Evolutionary conservation across 495 filamentous ascomycete genomes (phyloP).

Genomic region (Aspergillus panamensis): DNA sequence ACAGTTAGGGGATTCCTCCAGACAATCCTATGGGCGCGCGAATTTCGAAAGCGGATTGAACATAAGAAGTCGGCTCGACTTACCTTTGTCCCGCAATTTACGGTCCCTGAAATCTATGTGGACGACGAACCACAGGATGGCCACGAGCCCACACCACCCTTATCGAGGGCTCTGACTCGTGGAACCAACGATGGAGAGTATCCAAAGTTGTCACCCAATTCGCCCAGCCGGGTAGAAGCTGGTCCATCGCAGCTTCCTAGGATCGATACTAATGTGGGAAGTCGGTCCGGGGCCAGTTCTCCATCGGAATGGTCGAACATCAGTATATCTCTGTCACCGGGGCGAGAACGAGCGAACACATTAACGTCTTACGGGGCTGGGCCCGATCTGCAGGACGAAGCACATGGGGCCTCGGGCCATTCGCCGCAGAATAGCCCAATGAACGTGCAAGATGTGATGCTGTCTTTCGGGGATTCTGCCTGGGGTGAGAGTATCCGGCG

Average conservation of each 20-base stretch:
- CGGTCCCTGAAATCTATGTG: conserved; percentile 86
- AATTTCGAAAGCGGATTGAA: conserved; percentile 70
- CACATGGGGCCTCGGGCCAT: conserved; percentile 21
- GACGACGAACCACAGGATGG: conserved; percentile 59
- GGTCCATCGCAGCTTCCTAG: conserved; percentile 36
- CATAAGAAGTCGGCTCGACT: conserved; percentile 67
- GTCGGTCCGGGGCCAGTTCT: conserved; percentile 35
- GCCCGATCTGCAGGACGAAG: conserved; percentile 20
- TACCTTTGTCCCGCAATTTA: conserved; percentile 72
- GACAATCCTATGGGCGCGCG: conserved; percentile 83
- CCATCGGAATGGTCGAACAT: conserved; percentile 45
- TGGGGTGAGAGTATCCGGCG: conserved; percentile 91
- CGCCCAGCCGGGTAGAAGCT: conserved; percentile 28
- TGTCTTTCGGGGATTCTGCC: conserved; percentile 77
- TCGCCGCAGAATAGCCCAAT: conserved; percentile 60
- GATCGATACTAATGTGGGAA: conserved; percentile 39
- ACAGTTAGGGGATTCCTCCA: conserved; percentile 94
- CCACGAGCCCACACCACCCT: conserved; percentile 19
- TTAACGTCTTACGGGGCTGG: conserved; percentile 30
- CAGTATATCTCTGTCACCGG: conserved; percentile 41
- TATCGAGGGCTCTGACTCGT: conserved; percentile 10
- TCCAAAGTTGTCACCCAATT: conserved; percentile 40
- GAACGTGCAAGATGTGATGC: conserved; percentile 72
- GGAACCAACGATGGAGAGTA: conserved; percentile 11
- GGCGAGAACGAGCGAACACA: conserved; percentile 27